These are phyloP conservation scores for Pythium scleroteichum DNA, from an alignment of 352 stramenopile genomes.

Conservation along the genomic window DNA sequence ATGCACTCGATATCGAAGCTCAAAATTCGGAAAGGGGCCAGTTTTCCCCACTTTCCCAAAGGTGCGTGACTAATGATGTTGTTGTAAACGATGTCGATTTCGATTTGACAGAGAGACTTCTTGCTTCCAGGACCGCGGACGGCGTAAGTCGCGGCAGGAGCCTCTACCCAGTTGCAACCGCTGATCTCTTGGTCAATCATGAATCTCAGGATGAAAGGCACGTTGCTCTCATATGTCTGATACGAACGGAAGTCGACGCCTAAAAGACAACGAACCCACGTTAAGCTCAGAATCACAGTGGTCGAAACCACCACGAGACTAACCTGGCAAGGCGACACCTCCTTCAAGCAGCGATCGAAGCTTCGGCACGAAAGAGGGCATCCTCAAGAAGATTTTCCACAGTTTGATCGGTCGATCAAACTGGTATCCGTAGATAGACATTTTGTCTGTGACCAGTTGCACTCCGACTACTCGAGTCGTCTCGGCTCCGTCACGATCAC, in stretches of 20 bases:
- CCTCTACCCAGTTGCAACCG: constrained; percentile 97
- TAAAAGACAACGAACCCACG: neutral
- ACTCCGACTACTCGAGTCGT: constrained; percentile 60
- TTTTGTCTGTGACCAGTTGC: constrained; percentile 73
- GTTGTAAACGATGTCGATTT: constrained; percentile 98
- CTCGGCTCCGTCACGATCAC: constrained; percentile 52
- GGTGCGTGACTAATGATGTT: constrained; percentile 94
- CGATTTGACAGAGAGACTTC: constrained; percentile 91
- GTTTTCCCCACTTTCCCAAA: constrained; percentile 95
- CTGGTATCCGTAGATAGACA: constrained; percentile 89
- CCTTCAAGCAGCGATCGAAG: constrained; percentile 90
- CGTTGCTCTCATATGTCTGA: constrained; percentile 98
- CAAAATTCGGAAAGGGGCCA: constrained; percentile 97
- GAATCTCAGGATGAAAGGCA: constrained; percentile 98
- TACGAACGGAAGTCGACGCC: constrained; percentile 70
- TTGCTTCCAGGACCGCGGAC: constrained; percentile 75
- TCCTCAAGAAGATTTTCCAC: constrained; percentile 93
- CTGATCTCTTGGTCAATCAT: constrained; percentile 99
- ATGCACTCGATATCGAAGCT: constrained; percentile 99
- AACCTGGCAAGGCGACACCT: constrained; percentile 66
- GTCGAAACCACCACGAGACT: neutral
- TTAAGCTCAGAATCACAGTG: neutral
- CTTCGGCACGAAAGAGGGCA: constrained; percentile 95
- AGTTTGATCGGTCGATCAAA: constrained; percentile 70
- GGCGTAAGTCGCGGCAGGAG: constrained; percentile 91